A percentile compares a stretch with the other conserved stretches of the same genome.
Evolutionary conservation across 768 basidiomycete species (phyloP).

Genomic region (Trametes gibbosa): DNA sequence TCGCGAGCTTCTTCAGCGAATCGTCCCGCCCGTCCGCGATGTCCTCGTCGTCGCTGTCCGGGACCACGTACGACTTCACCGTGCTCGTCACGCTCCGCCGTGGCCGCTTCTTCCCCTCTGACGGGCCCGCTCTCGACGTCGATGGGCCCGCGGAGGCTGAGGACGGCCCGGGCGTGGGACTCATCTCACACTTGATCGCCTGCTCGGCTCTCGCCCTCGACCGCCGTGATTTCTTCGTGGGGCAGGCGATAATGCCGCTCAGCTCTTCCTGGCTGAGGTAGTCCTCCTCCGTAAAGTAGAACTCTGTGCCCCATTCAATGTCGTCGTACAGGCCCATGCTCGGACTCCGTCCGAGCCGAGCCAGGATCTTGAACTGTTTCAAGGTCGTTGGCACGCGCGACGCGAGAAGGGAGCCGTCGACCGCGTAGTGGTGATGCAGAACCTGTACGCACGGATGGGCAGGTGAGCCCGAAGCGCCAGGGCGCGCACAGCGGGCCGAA

Average conservation of each 20-base stretch:
- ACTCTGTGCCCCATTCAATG: slow-evolving; percentile 65
- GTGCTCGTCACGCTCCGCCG: slow-evolving; percentile 52
- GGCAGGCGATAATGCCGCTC: neutral
- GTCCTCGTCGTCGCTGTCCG: slow-evolving; percentile 70
- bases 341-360: slow-evolving; percentile 58
- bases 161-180: slow-evolving; percentile 30
- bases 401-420: neutral
- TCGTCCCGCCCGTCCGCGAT: slow-evolving; percentile 36
- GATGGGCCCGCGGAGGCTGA: slow-evolving; percentile 17
- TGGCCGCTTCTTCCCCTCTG: slow-evolving; percentile 50
- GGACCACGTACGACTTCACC: slow-evolving; percentile 60
- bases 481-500: neutral
- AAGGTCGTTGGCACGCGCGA: slow-evolving; percentile 66
- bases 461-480: neutral
- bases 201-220: slow-evolving; percentile 24
- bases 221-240: neutral
- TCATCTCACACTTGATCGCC: slow-evolving; percentile 31
- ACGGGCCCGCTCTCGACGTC: slow-evolving; percentile 9
- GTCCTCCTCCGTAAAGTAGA: slow-evolving; percentile 68
- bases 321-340: slow-evolving; percentile 45
- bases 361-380: slow-evolving; percentile 74
- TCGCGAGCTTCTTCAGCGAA: slow-evolving; percentile 27
- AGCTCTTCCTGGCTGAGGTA: slow-evolving; percentile 45
- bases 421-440: slow-evolving; percentile 43
- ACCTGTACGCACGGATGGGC: slow-evolving; percentile 34